Conservation (phyloP, 768 basidiomycete genomes). For the Russula griseocarnosa region DNA sequence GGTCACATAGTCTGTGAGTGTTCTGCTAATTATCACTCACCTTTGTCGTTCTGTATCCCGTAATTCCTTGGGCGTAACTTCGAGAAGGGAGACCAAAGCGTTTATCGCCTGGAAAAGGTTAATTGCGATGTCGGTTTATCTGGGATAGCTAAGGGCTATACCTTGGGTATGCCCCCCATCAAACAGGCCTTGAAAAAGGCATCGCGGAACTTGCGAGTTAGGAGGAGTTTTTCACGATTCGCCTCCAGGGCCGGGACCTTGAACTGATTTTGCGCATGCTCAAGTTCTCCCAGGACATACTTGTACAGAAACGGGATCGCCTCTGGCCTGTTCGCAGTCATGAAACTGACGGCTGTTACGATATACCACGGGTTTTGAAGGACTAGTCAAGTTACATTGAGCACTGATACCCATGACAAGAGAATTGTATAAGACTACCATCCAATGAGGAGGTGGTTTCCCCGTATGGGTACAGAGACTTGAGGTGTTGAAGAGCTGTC, state of each 20-base stretch:
- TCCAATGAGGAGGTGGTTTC: slow-evolving; percentile 27
- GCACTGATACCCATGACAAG: not conserved
- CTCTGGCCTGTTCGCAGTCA: slow-evolving; percentile 56
- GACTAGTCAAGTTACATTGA: slow-evolving; percentile 21
- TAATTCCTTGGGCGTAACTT: slow-evolving; percentile 51
- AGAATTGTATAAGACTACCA: slow-evolving; percentile 11
- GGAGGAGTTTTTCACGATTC: slow-evolving; percentile 39
- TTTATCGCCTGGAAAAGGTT: slow-evolving; percentile 50
- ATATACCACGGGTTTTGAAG: slow-evolving; percentile 56
- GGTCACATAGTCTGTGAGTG: not conserved
- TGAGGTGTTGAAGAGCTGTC: slow-evolving; percentile 43
- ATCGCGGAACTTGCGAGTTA: slow-evolving; percentile 58
- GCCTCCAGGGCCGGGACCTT: slow-evolving; percentile 27
- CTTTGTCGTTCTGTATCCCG: slow-evolving; percentile 46
- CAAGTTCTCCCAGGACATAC: slow-evolving; percentile 47
- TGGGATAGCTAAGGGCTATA: slow-evolving; percentile 29
- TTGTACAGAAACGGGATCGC: slow-evolving; percentile 53
- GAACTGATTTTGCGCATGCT: slow-evolving; percentile 28
- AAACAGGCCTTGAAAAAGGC: slow-evolving; percentile 59
- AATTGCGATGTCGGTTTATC: not conserved
- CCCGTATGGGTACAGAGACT: slow-evolving; percentile 43
- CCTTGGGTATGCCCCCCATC: slow-evolving; percentile 54
- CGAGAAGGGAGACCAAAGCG: slow-evolving; percentile 47
- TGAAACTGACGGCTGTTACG: slow-evolving; percentile 53
- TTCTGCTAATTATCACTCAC: slow-evolving; percentile 36